Evolutionary conservation across 345 rosid species (phyloP).

Genomic region (Mallotus nudiflorus): DNA sequence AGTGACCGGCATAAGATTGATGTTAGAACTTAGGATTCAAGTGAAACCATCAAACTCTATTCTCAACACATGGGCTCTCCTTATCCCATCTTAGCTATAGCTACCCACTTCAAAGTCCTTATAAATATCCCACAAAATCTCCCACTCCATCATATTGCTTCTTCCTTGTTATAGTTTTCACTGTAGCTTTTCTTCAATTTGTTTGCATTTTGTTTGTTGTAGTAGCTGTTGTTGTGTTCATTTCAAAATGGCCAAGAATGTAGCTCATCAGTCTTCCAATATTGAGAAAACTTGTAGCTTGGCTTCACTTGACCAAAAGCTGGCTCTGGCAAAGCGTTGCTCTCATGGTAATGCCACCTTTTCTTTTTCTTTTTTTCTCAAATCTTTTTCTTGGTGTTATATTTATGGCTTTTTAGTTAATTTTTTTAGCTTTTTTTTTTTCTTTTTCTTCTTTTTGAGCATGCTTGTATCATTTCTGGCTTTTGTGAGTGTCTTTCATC

Average conservation of each 20-base stretch:
- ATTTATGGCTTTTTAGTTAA: background rate
- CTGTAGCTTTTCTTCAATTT: background rate
- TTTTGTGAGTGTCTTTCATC: background rate
- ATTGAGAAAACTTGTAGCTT: conserved; percentile 43
- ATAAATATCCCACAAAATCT: conserved; percentile 27
- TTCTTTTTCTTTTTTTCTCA: background rate
- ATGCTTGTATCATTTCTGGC: background rate
- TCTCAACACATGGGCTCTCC: conserved; percentile 16
- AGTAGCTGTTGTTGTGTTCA: too few relatives aligned
- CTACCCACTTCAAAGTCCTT: background rate
- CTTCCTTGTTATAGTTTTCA: too few relatives aligned
- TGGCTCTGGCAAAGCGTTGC: conserved; percentile 62
- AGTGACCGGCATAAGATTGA: conserved; percentile 8
- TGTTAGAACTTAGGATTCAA: conserved; percentile 24
- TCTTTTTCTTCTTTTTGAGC: background rate
- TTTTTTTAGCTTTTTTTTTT: background rate
- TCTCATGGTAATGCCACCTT: conserved; percentile 41
- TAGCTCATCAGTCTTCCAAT: conserved; percentile 46
- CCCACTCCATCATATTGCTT: background rate
- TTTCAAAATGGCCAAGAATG: conserved; percentile 43
- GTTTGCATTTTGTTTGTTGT: background rate
- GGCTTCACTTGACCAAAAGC: conserved; percentile 56
- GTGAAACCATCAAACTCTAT: conserved; percentile 38
- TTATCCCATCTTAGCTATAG: too few relatives aligned
- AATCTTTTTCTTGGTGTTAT: background rate